Evolutionary conservation across 495 filamentous ascomycete genomes (phyloP).

Genomic region (Apiosordaria backusii): DNA sequence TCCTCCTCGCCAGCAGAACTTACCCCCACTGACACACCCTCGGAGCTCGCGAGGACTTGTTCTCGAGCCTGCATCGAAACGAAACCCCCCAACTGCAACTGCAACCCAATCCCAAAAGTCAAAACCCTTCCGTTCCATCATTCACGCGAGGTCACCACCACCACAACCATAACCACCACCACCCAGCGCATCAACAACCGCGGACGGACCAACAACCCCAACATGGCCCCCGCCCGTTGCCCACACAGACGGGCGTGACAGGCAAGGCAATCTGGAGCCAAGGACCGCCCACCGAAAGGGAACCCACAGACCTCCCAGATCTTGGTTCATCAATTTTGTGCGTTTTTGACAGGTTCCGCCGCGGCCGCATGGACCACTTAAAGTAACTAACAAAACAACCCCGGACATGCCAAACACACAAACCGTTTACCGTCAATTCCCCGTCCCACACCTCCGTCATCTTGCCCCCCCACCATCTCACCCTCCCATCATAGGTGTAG

Average conservation of each 20-base stretch:
- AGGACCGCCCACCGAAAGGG: not conserved
- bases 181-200: not conserved
- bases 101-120: no score
- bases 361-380: not conserved
- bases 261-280: not conserved
- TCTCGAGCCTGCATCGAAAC: not conserved
- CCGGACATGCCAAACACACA: not conserved
- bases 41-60: not conserved
- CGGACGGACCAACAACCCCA: not conserved
- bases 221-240: no score
- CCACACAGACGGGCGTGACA: no score
- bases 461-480: no score
- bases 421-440: no score
- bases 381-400: not conserved
- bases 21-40: not conserved
- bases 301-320: conserved; percentile 7
- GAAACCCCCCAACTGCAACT: no score
- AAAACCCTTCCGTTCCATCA: no score
- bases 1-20: no score
- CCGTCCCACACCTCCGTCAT: not conserved
- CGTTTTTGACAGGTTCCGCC: conserved; percentile 9
- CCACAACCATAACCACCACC: not conserved
- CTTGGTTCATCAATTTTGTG: conserved; percentile 15
- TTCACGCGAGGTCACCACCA: no score
- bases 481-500: no score